phyloP scores from a whole-genome alignment of 1,284 basidiomycete genomes.

The Phaffia rhodozyma region DNA sequence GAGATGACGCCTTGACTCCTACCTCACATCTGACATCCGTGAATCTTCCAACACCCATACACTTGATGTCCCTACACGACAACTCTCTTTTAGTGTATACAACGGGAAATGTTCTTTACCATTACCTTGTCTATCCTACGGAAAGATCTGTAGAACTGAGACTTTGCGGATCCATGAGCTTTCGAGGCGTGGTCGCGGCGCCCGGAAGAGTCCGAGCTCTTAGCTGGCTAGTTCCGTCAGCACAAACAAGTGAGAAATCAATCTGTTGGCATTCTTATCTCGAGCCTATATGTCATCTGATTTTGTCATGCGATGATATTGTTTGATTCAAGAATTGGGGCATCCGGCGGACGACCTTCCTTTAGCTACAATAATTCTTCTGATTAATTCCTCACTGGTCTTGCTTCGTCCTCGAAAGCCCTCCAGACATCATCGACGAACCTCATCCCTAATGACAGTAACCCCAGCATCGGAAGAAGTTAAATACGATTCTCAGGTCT shows the following conservation, averaged over 20 bases:
- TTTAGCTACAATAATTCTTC: conserved; percentile 89
- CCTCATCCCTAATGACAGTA: conserved; percentile 1
- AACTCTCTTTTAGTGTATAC: conserved; percentile 96
- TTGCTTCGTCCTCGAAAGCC: conserved; percentile 45
- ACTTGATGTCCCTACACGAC: conserved; percentile 82
- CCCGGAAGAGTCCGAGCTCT: conserved; percentile 78
- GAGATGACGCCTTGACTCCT: conserved; percentile 80
- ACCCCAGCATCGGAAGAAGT: conserved; percentile 46
- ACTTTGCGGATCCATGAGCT: conserved; percentile 87
- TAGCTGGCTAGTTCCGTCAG: conserved; percentile 92
- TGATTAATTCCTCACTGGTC: conserved; percentile 86
- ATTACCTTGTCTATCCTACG: conserved; percentile 84
- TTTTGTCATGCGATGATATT: not conserved
- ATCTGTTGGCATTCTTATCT: not conserved
- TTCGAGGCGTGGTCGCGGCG: conserved; percentile 76
- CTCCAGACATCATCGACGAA: conserved; percentile 10
- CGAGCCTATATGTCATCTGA: not conserved
- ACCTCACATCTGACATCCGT: conserved; percentile 75
- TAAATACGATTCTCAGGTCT: conserved; percentile 93
- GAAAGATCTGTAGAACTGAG: conserved; percentile 70
- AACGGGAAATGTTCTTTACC: conserved; percentile 85
- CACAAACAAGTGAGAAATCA: conserved; percentile 66
- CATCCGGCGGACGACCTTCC: conserved; percentile 88
- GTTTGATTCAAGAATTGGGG: conserved; percentile 54
- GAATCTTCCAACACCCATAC: conserved; percentile 59